phyloP scores from a whole-genome alignment of 164 flowering plant genomes.

The Piper longum region DNA sequence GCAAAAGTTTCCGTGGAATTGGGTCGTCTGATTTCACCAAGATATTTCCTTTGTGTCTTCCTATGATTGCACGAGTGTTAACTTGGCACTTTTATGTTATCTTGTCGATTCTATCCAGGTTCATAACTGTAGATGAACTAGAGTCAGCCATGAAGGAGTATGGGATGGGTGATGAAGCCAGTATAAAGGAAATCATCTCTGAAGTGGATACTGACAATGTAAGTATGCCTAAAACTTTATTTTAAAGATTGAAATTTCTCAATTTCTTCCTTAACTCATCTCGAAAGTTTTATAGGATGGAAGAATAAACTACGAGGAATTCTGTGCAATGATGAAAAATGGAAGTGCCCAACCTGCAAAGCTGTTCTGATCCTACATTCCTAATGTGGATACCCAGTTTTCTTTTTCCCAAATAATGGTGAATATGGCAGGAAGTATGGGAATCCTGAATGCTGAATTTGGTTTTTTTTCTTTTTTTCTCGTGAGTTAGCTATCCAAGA shows the following conservation, averaged over 20 bases:
- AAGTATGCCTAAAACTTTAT: constrained; percentile 12
- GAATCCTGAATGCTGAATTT: too few relatives aligned
- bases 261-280: constrained; percentile 5
- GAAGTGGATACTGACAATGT: constrained; percentile 90
- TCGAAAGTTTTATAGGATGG: constrained; percentile 48
- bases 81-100: neutral
- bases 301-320: constrained; percentile 62
- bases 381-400: neutral
- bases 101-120: constrained; percentile 21
- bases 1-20: too few relatives aligned
- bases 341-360: constrained; percentile 39
- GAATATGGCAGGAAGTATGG: too few relatives aligned
- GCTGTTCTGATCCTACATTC: constrained; percentile 23
- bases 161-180: constrained; percentile 66
- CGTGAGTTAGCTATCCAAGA: too few relatives aligned
- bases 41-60: neutral
- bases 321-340: constrained; percentile 74
- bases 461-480: too few relatives aligned
- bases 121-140: constrained; percentile 77
- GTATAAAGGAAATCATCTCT: constrained; percentile 61
- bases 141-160: constrained; percentile 64
- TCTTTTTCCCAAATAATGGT: too few relatives aligned
- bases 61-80: neutral
- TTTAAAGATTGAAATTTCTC: neutral
- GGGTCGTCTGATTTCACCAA: too few relatives aligned